Evolutionary conservation across 768 basidiomycete genomes (phyloP).

Genomic region (Cyathus striatus): DNA sequence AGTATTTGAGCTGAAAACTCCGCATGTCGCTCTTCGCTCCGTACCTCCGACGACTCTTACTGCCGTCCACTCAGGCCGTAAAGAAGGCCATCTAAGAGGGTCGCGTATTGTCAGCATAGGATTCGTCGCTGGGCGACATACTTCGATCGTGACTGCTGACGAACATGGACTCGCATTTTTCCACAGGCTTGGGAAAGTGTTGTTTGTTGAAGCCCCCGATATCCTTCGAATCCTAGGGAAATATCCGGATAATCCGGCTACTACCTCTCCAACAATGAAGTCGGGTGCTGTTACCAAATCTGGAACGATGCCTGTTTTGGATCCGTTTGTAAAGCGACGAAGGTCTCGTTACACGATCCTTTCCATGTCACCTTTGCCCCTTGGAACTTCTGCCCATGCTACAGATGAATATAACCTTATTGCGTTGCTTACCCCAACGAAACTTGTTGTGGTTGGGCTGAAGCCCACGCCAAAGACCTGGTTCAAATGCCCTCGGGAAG

Average conservation of each 20-base stretch:
- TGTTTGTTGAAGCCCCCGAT: slow-evolving; percentile 94
- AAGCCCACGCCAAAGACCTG: slow-evolving; percentile 92
- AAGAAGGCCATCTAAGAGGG: slow-evolving; percentile 81
- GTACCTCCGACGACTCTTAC: slow-evolving; percentile 65
- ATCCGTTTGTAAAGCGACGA: slow-evolving; percentile 26
- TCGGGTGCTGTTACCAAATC: neutral
- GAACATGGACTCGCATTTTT: slow-evolving; percentile 91
- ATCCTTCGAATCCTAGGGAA: slow-evolving; percentile 90
- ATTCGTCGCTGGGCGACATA: slow-evolving; percentile 90
- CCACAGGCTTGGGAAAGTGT: slow-evolving; percentile 88
- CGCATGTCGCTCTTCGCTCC: slow-evolving; percentile 61
- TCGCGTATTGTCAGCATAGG: slow-evolving; percentile 77
- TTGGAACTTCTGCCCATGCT: slow-evolving; percentile 67
- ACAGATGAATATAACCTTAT: slow-evolving; percentile 79
- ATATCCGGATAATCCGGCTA: slow-evolving; percentile 52
- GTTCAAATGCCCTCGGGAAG: slow-evolving; percentile 66
- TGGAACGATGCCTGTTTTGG: neutral
- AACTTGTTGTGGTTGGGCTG: slow-evolving; percentile 89
- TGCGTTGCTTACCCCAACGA: slow-evolving; percentile 84
- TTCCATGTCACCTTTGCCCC: slow-evolving; percentile 75
- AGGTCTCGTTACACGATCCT: slow-evolving; percentile 64
- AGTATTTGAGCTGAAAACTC: slow-evolving; percentile 75
- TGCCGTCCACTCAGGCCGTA: slow-evolving; percentile 68
- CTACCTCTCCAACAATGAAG: slow-evolving; percentile 7
- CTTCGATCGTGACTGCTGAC: slow-evolving; percentile 88